Evolutionary conservation across 495 filamentous ascomycete species (phyloP).

Genomic region (Clohesyomyces aquaticus): DNA sequence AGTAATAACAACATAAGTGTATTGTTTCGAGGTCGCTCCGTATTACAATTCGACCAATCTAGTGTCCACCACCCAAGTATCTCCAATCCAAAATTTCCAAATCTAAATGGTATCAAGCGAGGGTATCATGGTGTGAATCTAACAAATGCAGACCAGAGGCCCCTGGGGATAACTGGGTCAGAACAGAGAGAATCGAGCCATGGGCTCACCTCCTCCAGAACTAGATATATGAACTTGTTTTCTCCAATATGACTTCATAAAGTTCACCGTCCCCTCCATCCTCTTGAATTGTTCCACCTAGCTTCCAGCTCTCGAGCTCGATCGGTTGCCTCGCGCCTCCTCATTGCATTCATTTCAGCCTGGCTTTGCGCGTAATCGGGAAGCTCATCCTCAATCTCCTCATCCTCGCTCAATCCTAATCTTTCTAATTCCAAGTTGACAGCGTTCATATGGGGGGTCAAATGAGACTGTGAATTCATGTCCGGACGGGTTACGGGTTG

Average conservation of each 20-base stretch:
- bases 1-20: too few relatives aligned
- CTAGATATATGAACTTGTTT: too few relatives aligned
- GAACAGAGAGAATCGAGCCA: constrained; percentile 9
- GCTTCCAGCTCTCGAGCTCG: constrained; percentile 45
- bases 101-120: constrained; percentile 34
- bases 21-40: too few relatives aligned
- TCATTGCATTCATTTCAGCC: constrained; percentile 42
- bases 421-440: constrained; percentile 37
- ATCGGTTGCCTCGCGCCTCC: constrained; percentile 39
- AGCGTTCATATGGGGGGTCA: constrained; percentile 18
- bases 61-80: not conserved
- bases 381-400: constrained; percentile 43
- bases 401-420: constrained; percentile 28
- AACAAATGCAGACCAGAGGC: constrained; percentile 1
- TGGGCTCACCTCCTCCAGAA: not conserved
- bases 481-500: constrained; percentile 18
- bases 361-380: constrained; percentile 48
- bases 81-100: constrained; percentile 12
- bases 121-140: constrained; percentile 37
- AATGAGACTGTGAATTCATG: constrained; percentile 10
- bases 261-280: constrained; percentile 30
- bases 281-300: constrained; percentile 39
- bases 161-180: not conserved
- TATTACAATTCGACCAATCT: too few relatives aligned
- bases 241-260: too few relatives aligned